A percentile compares a stretch with the other conserved stretches of the same genome.
phyloP scores from a whole-genome alignment of 352 stramenopile species.

The Phytophthora kernoviae region DNA sequence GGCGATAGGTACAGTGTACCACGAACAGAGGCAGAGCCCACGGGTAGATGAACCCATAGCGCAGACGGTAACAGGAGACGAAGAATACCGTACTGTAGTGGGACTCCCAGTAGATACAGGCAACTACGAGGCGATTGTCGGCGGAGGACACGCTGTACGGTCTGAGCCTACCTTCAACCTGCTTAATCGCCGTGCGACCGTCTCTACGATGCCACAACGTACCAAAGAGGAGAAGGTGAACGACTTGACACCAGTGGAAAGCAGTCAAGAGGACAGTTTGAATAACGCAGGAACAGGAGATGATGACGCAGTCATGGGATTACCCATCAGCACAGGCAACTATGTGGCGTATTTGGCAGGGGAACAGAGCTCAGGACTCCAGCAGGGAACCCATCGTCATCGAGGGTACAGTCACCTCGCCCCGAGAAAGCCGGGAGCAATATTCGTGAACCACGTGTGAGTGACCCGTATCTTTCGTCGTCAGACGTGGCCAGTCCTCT shows the following conservation, averaged over 20 bases:
- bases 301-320: slow-evolving; percentile 54
- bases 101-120: slow-evolving; percentile 52
- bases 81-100: slow-evolving; percentile 41
- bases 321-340: slow-evolving; percentile 69
- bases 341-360: slow-evolving; percentile 53
- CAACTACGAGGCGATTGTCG: slow-evolving; percentile 57
- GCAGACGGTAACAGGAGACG: slow-evolving; percentile 11
- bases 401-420: slow-evolving; percentile 68
- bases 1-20: slow-evolving; percentile 25
- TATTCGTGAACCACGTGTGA: slow-evolving; percentile 32
- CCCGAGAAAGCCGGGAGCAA: slow-evolving; percentile 20
- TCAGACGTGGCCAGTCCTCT: slow-evolving; percentile 23
- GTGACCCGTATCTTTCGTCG: slow-evolving; percentile 40
- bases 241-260: slow-evolving; percentile 1
- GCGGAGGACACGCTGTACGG: slow-evolving; percentile 23
- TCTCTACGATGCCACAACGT: slow-evolving; percentile 31
- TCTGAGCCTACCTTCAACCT: slow-evolving; percentile 28
- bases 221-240: slow-evolving; percentile 5
- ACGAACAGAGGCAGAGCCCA: slow-evolving; percentile 14
- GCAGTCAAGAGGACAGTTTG: slow-evolving; percentile 1
- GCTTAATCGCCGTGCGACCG: slow-evolving; percentile 25
- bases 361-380: slow-evolving; percentile 24
- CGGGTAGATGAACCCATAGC: not conserved
- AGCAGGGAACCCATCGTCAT: slow-evolving; percentile 37
- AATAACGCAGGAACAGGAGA: slow-evolving; percentile 25